Conservation (phyloP, 495 filamentous ascomycete genomes). For the Penicillium nucicola region DNA sequence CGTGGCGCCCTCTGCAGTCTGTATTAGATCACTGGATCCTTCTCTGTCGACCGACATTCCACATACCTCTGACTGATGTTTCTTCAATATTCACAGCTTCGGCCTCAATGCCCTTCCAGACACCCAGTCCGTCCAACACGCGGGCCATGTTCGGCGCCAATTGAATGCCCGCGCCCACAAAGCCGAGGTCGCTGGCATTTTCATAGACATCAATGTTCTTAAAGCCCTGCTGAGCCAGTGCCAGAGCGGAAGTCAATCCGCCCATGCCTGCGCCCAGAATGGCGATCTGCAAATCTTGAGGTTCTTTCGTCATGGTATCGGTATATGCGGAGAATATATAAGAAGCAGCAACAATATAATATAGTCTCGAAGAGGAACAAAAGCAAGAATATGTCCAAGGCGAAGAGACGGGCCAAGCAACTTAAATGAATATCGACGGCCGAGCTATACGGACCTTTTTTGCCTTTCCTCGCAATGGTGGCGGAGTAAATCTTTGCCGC, state of each 20-base stretch:
- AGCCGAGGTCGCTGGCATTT: slow-evolving; percentile 68
- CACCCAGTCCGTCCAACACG: slow-evolving; percentile 65
- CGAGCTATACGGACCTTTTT: slow-evolving; percentile 7
- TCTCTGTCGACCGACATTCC: not conserved
- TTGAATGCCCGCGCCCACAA: slow-evolving; percentile 81
- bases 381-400: not conserved
- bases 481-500: slow-evolving; percentile 27
- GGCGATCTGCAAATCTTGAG: slow-evolving; percentile 42
- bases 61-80: slow-evolving; percentile 51
- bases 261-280: slow-evolving; percentile 66
- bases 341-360: not conserved
- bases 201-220: slow-evolving; percentile 71
- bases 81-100: slow-evolving; percentile 57
- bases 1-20: slow-evolving; percentile 58
- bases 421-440: slow-evolving; percentile 6
- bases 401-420: not conserved
- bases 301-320: slow-evolving; percentile 27
- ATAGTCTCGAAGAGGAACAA: not conserved
- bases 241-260: slow-evolving; percentile 67
- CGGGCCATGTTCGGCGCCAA: slow-evolving; percentile 77
- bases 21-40: not conserved
- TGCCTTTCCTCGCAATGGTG: slow-evolving; percentile 1
- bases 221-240: slow-evolving; percentile 71
- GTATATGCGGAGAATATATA: slow-evolving; percentile 4
- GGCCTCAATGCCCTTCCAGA: slow-evolving; percentile 63